A percentile compares a stretch with the other conserved stretches of the same genome.
These are phyloP conservation scores for Lentinula sp. DNA, from an alignment of 768 basidiomycete genomes.

Conservation along the genomic window DNA sequence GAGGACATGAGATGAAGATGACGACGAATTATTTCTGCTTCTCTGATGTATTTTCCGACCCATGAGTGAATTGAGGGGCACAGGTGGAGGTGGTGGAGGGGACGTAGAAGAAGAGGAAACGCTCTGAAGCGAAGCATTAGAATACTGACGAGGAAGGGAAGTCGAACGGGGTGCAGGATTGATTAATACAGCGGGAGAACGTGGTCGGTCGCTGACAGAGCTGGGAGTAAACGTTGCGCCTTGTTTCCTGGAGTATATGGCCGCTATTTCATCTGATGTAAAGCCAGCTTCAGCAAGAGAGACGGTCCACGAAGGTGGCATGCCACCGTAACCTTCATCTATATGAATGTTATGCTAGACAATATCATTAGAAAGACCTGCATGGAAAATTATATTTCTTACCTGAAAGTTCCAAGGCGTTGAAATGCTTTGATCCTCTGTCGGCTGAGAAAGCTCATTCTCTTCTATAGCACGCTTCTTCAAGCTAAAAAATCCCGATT, in stretches of 20 bases:
- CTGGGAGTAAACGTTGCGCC: slow-evolving; percentile 27
- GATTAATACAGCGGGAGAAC: slow-evolving; percentile 24
- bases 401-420: slow-evolving; percentile 75
- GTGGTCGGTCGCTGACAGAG: slow-evolving; percentile 28
- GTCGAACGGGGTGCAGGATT: slow-evolving; percentile 27
- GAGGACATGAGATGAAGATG: slow-evolving; percentile 1
- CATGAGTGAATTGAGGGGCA: slow-evolving; percentile 2
- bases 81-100: slow-evolving; percentile 4
- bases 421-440: slow-evolving; percentile 53
- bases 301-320: slow-evolving; percentile 71
- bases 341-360: slow-evolving; percentile 72
- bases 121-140: slow-evolving; percentile 19
- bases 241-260: slow-evolving; percentile 42
- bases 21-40: slow-evolving; percentile 3
- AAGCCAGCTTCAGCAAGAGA: slow-evolving; percentile 59
- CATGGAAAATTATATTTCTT: slow-evolving; percentile 10
- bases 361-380: neutral
- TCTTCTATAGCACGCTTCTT: slow-evolving; percentile 15
- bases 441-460: slow-evolving; percentile 6
- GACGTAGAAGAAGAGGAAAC: neutral
- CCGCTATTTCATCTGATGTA: slow-evolving; percentile 61
- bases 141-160: slow-evolving; percentile 27
- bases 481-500: slow-evolving; percentile 29
- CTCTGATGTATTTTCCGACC: neutral
- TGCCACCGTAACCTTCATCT: slow-evolving; percentile 64